A percentile compares a stretch with the other conserved stretches of the same genome.
phyloP scores from a whole-genome alignment of 2,329 filamentous ascomycete genomes.

The Monilinia polystroma region DNA sequence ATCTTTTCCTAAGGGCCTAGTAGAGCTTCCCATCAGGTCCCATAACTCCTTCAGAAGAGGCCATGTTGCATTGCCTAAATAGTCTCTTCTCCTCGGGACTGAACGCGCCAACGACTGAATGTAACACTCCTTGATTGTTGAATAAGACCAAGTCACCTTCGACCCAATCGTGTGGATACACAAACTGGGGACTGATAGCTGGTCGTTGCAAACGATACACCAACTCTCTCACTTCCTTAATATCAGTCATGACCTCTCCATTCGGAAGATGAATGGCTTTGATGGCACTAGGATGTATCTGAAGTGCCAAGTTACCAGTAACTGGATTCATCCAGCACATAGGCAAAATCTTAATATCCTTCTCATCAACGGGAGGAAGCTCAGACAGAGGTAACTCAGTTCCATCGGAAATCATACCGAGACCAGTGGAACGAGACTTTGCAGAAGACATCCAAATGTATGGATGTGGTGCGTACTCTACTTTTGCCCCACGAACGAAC shows the following conservation, averaged over 20 bases:
- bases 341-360: slow-evolving; percentile 69
- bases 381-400: slow-evolving; percentile 59
- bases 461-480: slow-evolving; percentile 76
- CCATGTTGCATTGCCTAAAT: slow-evolving; percentile 78
- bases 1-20: slow-evolving; percentile 24
- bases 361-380: slow-evolving; percentile 63
- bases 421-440: slow-evolving; percentile 63
- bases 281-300: slow-evolving; percentile 72
- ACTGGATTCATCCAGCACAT: slow-evolving; percentile 77
- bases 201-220: slow-evolving; percentile 71
- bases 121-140: slow-evolving; percentile 73
- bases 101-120: slow-evolving; percentile 75
- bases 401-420: slow-evolving; percentile 68
- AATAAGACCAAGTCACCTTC: slow-evolving; percentile 76
- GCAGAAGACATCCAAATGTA: slow-evolving; percentile 79
- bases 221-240: slow-evolving; percentile 64
- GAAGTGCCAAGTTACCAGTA: slow-evolving; percentile 66
- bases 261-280: slow-evolving; percentile 66
- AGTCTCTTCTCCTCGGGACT: slow-evolving; percentile 69
- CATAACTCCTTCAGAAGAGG: slow-evolving; percentile 53
- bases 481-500: slow-evolving; percentile 63
- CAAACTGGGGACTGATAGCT: slow-evolving; percentile 64
- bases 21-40: slow-evolving; percentile 40
- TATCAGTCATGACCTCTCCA: slow-evolving; percentile 67
- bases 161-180: slow-evolving; percentile 76